Conservation (phyloP, 208 protist species). For the Phytomonas sp. region DNA sequence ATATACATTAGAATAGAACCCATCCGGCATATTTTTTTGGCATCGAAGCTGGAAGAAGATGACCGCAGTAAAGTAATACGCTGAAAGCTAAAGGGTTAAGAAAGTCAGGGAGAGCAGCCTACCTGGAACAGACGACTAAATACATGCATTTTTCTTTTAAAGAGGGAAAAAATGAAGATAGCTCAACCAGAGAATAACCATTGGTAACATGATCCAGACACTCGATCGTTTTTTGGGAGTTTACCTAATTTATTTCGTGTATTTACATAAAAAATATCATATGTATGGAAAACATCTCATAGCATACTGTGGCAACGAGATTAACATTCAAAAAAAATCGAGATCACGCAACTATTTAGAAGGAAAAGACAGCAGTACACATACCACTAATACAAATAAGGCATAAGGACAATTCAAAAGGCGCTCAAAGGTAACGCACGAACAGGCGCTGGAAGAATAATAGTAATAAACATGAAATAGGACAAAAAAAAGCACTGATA, state of each 20-base stretch:
- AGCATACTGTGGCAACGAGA: not conserved
- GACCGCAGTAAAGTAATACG: not conserved
- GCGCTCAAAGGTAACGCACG: not conserved
- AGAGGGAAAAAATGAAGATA: not conserved
- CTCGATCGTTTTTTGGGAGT: not conserved
- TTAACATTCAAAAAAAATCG: not conserved
- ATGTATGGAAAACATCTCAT: not conserved
- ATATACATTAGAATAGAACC: not conserved
- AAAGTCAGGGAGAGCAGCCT: not conserved
- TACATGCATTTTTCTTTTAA: not conserved
- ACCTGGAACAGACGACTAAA: not conserved
- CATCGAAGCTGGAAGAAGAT: not conserved
- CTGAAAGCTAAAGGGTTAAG: not conserved
- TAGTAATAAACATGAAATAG: not conserved
- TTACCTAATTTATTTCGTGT: not conserved
- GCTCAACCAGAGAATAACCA: not conserved
- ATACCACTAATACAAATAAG: not conserved
- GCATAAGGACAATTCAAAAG: not conserved
- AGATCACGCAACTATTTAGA: not conserved
- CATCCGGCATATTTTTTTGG: not conserved
- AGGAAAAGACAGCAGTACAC: not conserved
- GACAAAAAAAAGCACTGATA: not conserved
- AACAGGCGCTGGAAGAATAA: not conserved
- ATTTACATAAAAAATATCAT: not conserved
- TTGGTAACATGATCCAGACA: not conserved